Evolutionary conservation across 352 stramenopile species (phyloP), one percentile per base, ranked within the genome.

Genomic region (Phytophthora kernoviae): DNA sequence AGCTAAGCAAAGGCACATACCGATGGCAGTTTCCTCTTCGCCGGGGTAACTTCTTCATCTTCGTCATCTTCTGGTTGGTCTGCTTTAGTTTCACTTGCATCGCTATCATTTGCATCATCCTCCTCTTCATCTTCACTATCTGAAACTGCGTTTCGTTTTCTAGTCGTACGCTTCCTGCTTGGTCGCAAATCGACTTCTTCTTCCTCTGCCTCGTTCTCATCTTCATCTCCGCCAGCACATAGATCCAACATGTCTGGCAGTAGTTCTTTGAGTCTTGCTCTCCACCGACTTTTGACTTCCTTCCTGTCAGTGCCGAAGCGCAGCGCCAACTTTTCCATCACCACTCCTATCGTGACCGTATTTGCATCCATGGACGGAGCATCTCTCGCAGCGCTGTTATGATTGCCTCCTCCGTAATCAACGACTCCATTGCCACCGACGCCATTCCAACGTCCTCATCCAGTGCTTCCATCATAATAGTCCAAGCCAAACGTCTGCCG

Each of bases 301-400:
- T 22, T 14, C 34, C 62, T 64, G 17, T 73, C 58, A 33, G 90
- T 81, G 10, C 58, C 62, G 9, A 94, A 75, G 37, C 70, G 75
- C 20, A 45, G 36, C 15, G 81, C 79, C 26, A 95, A 54, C 39
- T 76, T 76, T 46, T 79, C 52, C 58, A 81, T 70, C 26, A 95
- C 57, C 21, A 67, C 54, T 11, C 71, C 65, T 8, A 93, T 42
- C 15, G 73, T 91, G 42, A 78, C 77, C 17, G 67, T 73, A 22
- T 64, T 41, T 14, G 69, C 68, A 45, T 93, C 70, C 69, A 95
- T 76, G 8, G 53, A 58, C 27, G 86, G 84, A 93, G 70, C 15
- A 91, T 67, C 46, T 78, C 48, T 33, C 62, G 51, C 52, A 95
- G 65, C 55, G 64, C 81, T 10, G 50, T 44, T 15, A 68, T 58